A percentile compares a stretch with the other conserved stretches of the same genome.
These are phyloP conservation scores for Sesbania bispinosa DNA, from an alignment of 306 rosid species.

Conservation along the genomic window DNA sequence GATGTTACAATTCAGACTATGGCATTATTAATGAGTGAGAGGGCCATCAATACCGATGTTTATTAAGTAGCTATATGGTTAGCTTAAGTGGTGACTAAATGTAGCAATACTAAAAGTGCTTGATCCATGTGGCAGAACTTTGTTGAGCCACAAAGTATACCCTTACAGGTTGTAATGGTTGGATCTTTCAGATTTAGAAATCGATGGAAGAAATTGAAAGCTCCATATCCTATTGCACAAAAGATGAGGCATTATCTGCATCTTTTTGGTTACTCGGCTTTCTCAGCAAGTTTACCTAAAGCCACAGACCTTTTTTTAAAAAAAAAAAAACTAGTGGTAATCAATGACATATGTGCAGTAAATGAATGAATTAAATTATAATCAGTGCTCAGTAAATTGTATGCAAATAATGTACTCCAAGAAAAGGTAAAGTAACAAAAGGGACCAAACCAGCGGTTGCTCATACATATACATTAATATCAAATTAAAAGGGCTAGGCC, in stretches of 20 bases:
- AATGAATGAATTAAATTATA: not conserved
- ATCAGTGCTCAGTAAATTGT: conserved; percentile 1
- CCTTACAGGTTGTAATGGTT: too few species aligned
- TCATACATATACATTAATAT: conserved; percentile 9
- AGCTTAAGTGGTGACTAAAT: not conserved
- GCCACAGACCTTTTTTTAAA: too few species aligned
- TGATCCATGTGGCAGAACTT: not conserved
- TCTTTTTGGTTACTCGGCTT: too few species aligned
- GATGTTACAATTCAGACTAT: not conserved
- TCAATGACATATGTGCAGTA: not conserved
- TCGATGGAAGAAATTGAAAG: too few species aligned
- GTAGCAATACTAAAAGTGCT: not conserved
- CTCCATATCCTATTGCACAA: too few species aligned
- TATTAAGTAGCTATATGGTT: conserved; percentile 10
- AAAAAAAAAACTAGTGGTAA: too few species aligned
- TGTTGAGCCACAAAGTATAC: too few species aligned
- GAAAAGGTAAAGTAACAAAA: not conserved
- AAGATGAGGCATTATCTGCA: too few species aligned
- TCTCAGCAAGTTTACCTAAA: too few species aligned
- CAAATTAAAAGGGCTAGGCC: conserved; percentile 26
- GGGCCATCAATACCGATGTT: not conserved
- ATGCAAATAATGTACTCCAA: conserved; percentile 5
- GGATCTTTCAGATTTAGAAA: too few species aligned
- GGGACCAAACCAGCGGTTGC: conserved; percentile 11
- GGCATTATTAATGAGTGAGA: not conserved